These are phyloP conservation scores for Kickxella alabastrina DNA, from an alignment of 192 early-diverging fungal genomes.

Conservation along the genomic window DNA sequence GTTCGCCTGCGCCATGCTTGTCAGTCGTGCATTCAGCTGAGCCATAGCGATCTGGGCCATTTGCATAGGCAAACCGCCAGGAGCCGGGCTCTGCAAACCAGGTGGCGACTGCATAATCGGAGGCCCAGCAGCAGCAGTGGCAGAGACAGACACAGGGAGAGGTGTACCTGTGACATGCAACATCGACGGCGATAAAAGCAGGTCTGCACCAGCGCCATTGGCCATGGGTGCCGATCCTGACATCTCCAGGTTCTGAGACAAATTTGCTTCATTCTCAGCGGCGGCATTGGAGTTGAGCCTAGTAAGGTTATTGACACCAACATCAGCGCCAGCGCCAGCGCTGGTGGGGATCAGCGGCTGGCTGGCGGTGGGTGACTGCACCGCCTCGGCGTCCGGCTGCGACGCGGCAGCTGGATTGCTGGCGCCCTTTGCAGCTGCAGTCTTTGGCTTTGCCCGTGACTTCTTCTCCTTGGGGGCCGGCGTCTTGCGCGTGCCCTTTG, in stretches of 20 bases:
- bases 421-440: conserved; percentile 12
- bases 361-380: background rate
- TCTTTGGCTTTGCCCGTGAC: conserved; percentile 23
- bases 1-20: conserved; percentile 7
- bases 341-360: background rate
- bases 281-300: background rate
- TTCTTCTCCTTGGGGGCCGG: conserved; percentile 31
- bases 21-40: conserved; percentile 16
- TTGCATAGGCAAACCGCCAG: background rate
- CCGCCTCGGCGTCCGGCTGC: conserved; percentile 6
- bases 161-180: background rate
- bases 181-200: conserved; percentile 11
- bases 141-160: background rate
- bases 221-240: too few relatives aligned
- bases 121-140: background rate
- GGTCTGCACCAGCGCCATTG: background rate
- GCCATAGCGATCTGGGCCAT: conserved; percentile 8
- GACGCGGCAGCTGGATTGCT: background rate
- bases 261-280: background rate
- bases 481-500: conserved; percentile 16
- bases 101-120: background rate
- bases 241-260: background rate
- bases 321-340: background rate
- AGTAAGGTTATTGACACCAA: too few relatives aligned
- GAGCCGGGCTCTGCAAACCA: background rate